Evolutionary conservation across 768 basidiomycete genomes (phyloP).

Genomic region (Butyriboletus loyo): DNA sequence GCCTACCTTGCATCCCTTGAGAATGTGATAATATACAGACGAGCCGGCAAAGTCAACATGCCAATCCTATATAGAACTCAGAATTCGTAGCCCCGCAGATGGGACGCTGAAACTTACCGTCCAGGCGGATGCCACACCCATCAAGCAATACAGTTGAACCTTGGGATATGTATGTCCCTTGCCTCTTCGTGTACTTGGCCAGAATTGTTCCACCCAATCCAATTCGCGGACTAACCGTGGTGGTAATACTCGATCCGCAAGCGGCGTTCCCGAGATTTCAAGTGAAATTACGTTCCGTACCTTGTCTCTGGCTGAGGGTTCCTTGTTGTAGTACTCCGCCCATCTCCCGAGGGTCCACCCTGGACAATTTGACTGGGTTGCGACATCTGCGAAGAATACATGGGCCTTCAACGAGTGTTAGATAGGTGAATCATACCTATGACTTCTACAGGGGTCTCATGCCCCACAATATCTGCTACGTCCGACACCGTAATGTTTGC

Average conservation of each 20-base stretch:
- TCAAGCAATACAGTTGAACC: constrained; percentile 94
- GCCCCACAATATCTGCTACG: constrained; percentile 77
- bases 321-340: constrained; percentile 80
- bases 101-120: constrained; percentile 57
- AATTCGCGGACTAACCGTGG: constrained; percentile 83
- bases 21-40: constrained; percentile 95
- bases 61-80: constrained; percentile 69
- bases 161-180: constrained; percentile 81
- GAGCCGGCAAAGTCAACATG: constrained; percentile 98
- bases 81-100: background rate
- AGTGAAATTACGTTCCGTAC: constrained; percentile 94
- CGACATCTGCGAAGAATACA: constrained; percentile 58
- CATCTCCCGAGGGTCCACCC: constrained; percentile 91
- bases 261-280: constrained; percentile 83
- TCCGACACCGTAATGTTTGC: constrained; percentile 70
- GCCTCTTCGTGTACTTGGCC: constrained; percentile 78
- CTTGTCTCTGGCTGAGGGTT: constrained; percentile 71
- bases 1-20: constrained; percentile 76
- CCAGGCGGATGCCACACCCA: constrained; percentile 93
- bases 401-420: constrained; percentile 2
- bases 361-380: constrained; percentile 78
- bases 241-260: constrained; percentile 77
- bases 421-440: constrained; percentile 58
- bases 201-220: constrained; percentile 97
- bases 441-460: constrained; percentile 80